phyloP scores from a whole-genome alignment of 2,329 filamentous ascomycete species.

The Ilyonectria mors-panacis region DNA sequence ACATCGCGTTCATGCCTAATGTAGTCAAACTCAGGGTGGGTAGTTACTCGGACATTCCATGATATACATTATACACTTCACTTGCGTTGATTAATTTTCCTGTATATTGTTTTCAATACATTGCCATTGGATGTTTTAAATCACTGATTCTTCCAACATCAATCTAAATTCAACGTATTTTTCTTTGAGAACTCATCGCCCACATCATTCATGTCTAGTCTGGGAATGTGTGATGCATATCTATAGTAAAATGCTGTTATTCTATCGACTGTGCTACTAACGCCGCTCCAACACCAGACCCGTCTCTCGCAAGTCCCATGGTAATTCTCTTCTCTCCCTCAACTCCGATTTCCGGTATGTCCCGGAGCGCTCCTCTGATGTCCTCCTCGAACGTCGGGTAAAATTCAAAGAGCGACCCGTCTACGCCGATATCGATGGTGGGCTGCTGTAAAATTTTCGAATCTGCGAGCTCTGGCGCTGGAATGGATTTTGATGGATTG shows the following conservation, averaged over 20 bases:
- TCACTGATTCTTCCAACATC: too few species aligned
- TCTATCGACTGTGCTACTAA: conserved; percentile 62
- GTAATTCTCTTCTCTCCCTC: conserved; percentile 75
- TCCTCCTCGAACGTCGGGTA: conserved; percentile 79
- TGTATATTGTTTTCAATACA: too few species aligned
- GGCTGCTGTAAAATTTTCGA: background rate
- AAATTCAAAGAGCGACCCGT: conserved; percentile 80
- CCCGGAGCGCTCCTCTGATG: conserved; percentile 74
- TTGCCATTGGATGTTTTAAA: too few species aligned
- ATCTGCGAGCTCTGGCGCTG: background rate
- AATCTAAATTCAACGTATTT: background rate
- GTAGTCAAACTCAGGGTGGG: too few species aligned
- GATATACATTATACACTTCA: too few species aligned
- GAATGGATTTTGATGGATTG: background rate
- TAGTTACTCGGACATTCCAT: too few species aligned
- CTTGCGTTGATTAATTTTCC: too few species aligned
- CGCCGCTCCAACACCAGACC: conserved; percentile 79
- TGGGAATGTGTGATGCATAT: background rate
- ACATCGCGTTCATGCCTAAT: too few species aligned
- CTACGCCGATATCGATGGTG: conserved; percentile 77
- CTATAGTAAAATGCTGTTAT: background rate
- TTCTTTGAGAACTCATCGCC: background rate
- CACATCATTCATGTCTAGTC: background rate
- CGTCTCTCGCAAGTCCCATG: conserved; percentile 82
- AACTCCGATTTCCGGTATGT: conserved; percentile 46